A percentile compares a stretch with the other conserved stretches of the same genome.
Evolutionary conservation across 768 basidiomycete species (phyloP).

Genomic region (Serendipita indica): DNA sequence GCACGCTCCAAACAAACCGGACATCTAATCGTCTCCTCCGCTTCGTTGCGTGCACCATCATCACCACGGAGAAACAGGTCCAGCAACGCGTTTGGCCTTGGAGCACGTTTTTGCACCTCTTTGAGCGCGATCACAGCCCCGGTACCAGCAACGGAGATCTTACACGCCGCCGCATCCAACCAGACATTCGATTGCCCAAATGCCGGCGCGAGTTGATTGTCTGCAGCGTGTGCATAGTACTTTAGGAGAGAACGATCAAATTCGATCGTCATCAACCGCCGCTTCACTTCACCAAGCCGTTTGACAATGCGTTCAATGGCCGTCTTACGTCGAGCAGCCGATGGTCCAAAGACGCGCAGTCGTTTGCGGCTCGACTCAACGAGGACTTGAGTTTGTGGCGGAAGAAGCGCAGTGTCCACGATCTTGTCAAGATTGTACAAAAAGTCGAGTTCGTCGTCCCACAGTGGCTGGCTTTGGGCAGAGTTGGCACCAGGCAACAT

Average conservation of each 20-base stretch:
- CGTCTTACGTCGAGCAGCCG: not conserved
- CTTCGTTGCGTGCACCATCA: not conserved
- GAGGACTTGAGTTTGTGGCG: not conserved
- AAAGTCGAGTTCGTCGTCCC: conserved; percentile 4
- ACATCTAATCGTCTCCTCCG: not conserved
- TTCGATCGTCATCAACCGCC: not conserved
- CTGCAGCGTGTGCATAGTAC: not conserved
- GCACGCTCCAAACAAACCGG: not conserved
- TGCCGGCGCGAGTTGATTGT: not conserved
- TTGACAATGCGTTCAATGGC: not conserved
- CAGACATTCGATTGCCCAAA: conserved; percentile 4
- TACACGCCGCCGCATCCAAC: not conserved
- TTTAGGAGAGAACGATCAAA: not conserved
- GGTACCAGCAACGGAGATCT: not conserved
- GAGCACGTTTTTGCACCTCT: not conserved
- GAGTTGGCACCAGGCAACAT: not conserved
- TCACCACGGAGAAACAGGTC: not conserved
- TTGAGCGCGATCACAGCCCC: not conserved
- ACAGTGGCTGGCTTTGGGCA: not conserved
- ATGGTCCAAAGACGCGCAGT: not conserved
- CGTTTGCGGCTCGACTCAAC: not conserved
- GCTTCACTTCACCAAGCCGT: not conserved
- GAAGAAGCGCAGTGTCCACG: not conserved
- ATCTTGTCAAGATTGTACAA: not conserved
- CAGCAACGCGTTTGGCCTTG: not conserved